A percentile compares a stretch with the other conserved stretches of the same genome.
Evolutionary conservation across 106 monocot genomes (phyloP).

Genomic region (Dactylorhiza incarnata): DNA sequence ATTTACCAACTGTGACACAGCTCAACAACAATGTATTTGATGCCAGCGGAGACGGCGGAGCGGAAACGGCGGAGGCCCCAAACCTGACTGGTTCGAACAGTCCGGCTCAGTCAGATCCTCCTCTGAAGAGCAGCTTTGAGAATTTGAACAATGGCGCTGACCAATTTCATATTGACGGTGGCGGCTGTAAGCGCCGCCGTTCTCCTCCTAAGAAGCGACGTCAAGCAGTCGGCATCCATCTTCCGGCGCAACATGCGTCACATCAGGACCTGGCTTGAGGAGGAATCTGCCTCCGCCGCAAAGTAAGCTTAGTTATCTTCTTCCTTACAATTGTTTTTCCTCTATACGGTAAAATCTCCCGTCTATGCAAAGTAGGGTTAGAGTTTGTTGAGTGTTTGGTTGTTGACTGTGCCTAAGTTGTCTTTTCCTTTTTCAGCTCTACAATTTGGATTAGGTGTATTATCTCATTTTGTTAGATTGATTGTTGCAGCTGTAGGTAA

Average conservation of each 20-base stretch:
- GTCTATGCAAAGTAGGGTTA: background rate
- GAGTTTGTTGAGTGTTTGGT: background rate
- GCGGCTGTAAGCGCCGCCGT: conserved; percentile 75
- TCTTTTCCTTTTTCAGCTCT: background rate
- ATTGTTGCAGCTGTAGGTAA: too few species aligned
- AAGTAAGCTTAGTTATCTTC: conserved; percentile 28
- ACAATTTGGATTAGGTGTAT: background rate
- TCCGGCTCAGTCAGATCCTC: too few species aligned
- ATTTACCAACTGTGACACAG: too few species aligned
- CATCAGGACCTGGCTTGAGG: too few species aligned
- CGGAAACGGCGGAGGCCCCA: too few species aligned
- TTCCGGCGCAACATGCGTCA: conserved; percentile 79
- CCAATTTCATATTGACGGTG: conserved; percentile 75
- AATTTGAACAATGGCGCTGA: conserved; percentile 51
- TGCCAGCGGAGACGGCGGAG: too few species aligned
- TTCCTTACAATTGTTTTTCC: background rate
- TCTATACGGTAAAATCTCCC: background rate
- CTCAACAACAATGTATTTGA: too few species aligned
- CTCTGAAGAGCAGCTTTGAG: background rate
- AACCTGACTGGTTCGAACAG: too few species aligned
- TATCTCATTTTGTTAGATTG: too few species aligned
- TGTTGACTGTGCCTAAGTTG: background rate
- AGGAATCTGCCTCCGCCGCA: conserved; percentile 60
- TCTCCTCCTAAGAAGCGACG: conserved; percentile 62
- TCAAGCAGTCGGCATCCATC: conserved; percentile 65